Base-by-base conservation (phyloP, 768 basidiomycete species). In the Hebeloma cylindrosporum region DNA sequence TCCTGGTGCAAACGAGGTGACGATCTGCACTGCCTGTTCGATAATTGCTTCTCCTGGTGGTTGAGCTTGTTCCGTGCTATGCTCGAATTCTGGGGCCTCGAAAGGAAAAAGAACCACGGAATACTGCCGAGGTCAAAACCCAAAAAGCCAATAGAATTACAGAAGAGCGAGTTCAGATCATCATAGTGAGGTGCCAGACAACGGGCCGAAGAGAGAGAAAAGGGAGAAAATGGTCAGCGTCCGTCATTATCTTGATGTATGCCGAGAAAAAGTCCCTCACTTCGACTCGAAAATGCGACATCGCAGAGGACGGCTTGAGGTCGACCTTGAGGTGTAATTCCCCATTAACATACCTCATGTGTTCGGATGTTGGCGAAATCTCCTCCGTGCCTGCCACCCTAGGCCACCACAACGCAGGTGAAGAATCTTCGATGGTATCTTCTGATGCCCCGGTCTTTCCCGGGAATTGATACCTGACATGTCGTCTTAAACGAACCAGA, bases 41-140 rank as follows among this genome's bases (percentile, higher is more conserved):
- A 63, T 39, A 10, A 71, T 59, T 9, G 32, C 44, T 21, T 58
- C 55, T 8, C 47, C 32, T 31, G 60, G 48, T 34, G 56, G n/a
- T n/a, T n/a, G n/a, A n/a, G n/a, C n/a, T n/a, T n/a, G n/a, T n/a
- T n/a, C n/a, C n/a, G n/a, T n/a, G n/a, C n/a, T n/a, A n/a, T n/a
- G n/a, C n/a, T n/a, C 52, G 33, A 68, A 68, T 1, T 59, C 63
- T 2, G 56, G 50, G 25, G 56, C 53, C 39, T 67, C 62, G 45
- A 70, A 73, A 10, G 71, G 67, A 38, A 71, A 66, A 16, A 72
- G 47, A 13, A 66, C 62, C 13, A 71, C 60, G 2, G 60, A 61
- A 44, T 73, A 73, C 70, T 72, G 47, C n/a, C n/a, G n/a, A n/a
- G n/a, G n/a, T n/a, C n/a, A n/a, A n/a, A n/a, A n/a, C n/a, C n/a